Evolutionary conservation across 345 rosid genomes (phyloP).

Genomic region (Eutrema heterophyllum): DNA sequence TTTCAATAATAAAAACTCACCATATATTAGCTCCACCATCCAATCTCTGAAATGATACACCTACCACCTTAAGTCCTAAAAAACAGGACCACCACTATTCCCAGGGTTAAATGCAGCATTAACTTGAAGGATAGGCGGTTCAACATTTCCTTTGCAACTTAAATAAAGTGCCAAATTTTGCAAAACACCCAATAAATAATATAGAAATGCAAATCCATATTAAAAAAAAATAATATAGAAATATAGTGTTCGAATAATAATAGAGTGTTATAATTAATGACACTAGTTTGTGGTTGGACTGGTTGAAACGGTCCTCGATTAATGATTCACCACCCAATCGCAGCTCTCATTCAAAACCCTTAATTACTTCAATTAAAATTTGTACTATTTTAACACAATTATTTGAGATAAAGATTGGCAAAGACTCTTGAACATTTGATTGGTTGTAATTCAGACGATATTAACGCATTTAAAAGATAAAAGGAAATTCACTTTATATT

Average conservation of each 20-base stretch:
- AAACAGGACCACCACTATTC: no score
- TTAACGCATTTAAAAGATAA: neutral
- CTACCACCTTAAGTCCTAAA: no score
- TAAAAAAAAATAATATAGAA: neutral
- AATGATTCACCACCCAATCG: neutral
- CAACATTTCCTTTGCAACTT: no score
- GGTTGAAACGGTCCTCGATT: neutral
- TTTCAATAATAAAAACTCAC: no score
- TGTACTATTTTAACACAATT: neutral
- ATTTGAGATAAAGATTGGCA: neutral
- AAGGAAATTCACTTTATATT: neutral
- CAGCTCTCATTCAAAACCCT: neutral
- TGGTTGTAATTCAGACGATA: neutral
- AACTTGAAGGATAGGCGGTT: no score
- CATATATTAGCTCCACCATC: no score
- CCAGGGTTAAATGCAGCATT: no score
- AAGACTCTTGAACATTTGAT: neutral
- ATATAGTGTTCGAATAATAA: neutral
- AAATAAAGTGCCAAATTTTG: no score
- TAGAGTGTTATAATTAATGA: neutral
- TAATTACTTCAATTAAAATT: neutral
- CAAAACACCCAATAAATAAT: no score
- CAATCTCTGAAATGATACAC: no score
- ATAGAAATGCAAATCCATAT: no score
- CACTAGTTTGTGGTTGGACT: neutral